phyloP scores from a whole-genome alignment of 129 eudicot species.

The Pittosporum tobira region DNA sequence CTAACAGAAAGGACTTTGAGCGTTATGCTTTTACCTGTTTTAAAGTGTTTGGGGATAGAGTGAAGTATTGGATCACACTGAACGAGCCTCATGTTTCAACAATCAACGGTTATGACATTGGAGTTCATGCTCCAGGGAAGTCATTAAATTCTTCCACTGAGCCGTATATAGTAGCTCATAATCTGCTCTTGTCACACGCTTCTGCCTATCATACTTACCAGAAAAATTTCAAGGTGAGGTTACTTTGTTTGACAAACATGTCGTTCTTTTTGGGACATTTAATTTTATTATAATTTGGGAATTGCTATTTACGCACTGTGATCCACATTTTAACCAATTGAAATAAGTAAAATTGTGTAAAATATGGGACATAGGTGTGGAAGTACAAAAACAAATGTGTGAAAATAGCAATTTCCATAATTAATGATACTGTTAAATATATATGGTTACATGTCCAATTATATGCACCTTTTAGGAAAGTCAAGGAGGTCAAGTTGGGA shows the following conservation, averaged over 20 bases:
- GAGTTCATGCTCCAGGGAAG: conserved; percentile 70
- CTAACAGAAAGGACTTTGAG: conserved; percentile 63
- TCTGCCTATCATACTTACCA: conserved; percentile 45
- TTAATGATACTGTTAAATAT: no score
- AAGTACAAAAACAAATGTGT: no score
- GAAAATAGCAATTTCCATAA: no score
- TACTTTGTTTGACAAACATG: no score
- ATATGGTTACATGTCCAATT: no score
- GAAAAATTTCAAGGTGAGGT: conserved; percentile 69
- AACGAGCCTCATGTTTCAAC: conserved; percentile 82
- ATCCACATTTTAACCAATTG: no score
- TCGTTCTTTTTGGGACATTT: no score
- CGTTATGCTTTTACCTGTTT: conserved; percentile 68
- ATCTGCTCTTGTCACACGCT: conserved; percentile 78
- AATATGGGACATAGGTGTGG: no score
- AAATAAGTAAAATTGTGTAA: no score
- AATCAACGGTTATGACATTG: conserved; percentile 67
- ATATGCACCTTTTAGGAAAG: conserved; percentile 33
- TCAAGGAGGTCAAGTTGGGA: conserved; percentile 74
- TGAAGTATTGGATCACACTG: conserved; percentile 87
- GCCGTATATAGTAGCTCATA: conserved; percentile 81
- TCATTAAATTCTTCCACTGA: conserved; percentile 93
- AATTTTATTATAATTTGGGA: no score
- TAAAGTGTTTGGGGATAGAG: conserved; percentile 81
- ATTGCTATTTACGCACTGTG: no score